A percentile compares a stretch with the other conserved stretches of the same genome.
Evolutionary conservation across 2,329 filamentous ascomycete species (phyloP).

Genomic region (Ophiostoma montium): DNA sequence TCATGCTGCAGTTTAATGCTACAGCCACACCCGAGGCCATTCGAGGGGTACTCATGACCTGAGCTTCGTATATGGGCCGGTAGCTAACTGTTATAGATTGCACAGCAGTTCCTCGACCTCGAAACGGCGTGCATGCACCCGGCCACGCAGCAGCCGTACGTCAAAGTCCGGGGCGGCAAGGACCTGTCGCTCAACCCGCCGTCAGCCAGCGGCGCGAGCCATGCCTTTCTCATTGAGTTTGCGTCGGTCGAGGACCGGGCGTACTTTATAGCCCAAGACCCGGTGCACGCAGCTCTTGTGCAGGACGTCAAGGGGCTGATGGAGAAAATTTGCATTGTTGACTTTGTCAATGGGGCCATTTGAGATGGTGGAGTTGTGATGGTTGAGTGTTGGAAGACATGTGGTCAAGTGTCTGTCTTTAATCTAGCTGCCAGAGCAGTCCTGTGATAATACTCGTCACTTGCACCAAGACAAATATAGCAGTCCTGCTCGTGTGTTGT

Average conservation of each 20-base stretch:
- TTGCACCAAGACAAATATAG: too few species aligned
- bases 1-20: constrained; percentile 10
- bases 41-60: not conserved
- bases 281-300: constrained; percentile 47
- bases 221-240: constrained; percentile 58
- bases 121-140: constrained; percentile 48
- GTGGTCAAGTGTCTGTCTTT: too few species aligned
- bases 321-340: constrained; percentile 41
- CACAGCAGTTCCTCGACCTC: constrained; percentile 30
- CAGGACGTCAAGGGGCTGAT: constrained; percentile 32
- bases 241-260: constrained; percentile 46
- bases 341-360: constrained; percentile 39
- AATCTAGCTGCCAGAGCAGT: too few species aligned
- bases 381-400: too few species aligned
- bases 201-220: constrained; percentile 45
- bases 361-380: not conserved
- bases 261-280: constrained; percentile 54
- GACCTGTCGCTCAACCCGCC: constrained; percentile 44
- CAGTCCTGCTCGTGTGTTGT: too few species aligned
- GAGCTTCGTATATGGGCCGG: too few species aligned
- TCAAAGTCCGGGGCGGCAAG: constrained; percentile 42
- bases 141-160: constrained; percentile 41
- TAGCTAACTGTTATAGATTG: constrained; percentile 16
- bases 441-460: too few species aligned
- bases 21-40: not conserved